A percentile compares a stretch with the other conserved stretches of the same genome.
These are phyloP conservation scores for Bruguiera sexangula DNA, from an alignment of 345 rosid genomes.

Conservation along the genomic window DNA sequence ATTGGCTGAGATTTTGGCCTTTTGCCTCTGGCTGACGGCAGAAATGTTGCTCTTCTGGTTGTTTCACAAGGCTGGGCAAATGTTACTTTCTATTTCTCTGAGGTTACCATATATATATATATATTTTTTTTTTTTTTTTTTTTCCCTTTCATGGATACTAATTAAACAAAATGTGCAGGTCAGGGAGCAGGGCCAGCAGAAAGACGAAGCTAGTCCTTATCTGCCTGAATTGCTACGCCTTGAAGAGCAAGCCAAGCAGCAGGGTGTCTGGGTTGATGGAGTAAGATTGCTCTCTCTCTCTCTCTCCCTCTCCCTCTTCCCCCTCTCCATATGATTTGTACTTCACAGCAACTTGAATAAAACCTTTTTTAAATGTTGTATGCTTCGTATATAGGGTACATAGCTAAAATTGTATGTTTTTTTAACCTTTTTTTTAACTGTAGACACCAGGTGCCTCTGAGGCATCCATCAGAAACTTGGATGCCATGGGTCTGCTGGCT, in stretches of 20 bases:
- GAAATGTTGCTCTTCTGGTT: conserved; percentile 71
- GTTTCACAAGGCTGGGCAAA: conserved; percentile 90
- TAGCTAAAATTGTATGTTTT: not conserved
- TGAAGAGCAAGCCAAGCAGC: conserved; percentile 78
- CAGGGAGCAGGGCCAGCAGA: conserved; percentile 76
- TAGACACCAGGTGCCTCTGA: conserved; percentile 81
- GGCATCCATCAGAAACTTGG: conserved; percentile 75
- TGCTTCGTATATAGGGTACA: not conserved
- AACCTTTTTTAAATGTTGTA: not conserved
- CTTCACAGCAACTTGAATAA: not conserved
- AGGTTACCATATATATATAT: not conserved
- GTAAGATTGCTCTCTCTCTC: conserved; percentile 48
- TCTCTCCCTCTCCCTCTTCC: not conserved
- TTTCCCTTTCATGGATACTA: not conserved
- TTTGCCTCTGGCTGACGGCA: conserved; percentile 63
- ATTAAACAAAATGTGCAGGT: conserved; percentile 46
- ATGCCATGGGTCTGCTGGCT: conserved; percentile 74
- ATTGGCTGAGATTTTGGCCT: conserved; percentile 89
- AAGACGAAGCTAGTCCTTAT: conserved; percentile 86
- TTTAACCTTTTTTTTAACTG: conserved; percentile 6
- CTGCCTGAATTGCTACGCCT: conserved; percentile 54
- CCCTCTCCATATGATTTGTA: not conserved
- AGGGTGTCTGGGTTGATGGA: conserved; percentile 79
- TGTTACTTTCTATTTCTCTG: conserved; percentile 36
- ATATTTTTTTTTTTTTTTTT: not conserved